A percentile compares a stretch with the other conserved stretches of the same genome.
Conservation (phyloP, 345 rosid species). For the Syzygium grande region DNA sequence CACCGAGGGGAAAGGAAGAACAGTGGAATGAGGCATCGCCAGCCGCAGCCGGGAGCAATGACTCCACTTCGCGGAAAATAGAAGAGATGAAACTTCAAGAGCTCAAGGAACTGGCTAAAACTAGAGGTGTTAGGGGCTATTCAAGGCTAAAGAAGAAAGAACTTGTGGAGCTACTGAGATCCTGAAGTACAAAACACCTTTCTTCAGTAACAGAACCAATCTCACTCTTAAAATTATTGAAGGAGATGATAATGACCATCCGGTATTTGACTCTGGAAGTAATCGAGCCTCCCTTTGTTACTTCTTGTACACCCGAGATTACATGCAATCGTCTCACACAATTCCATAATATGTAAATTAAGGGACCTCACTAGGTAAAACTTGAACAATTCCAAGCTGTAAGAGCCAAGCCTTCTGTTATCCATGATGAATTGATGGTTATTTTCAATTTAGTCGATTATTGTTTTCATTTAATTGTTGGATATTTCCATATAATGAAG, state of each 20-base stretch:
- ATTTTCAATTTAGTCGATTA: neutral
- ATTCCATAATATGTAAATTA: neutral
- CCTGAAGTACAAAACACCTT: neutral
- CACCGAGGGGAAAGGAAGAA: conserved; percentile 9
- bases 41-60: neutral
- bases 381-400: neutral
- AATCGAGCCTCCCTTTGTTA: neutral
- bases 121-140: conserved; percentile 52
- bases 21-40: conserved; percentile 4
- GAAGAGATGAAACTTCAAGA: conserved; percentile 56
- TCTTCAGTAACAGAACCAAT: neutral
- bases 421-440: neutral
- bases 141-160: conserved; percentile 54
- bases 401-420: neutral
- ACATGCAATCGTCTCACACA: neutral
- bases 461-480: neutral
- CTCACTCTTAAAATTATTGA: neutral
- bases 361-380: neutral
- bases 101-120: conserved; percentile 63
- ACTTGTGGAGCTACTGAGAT: conserved; percentile 37
- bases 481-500: neutral
- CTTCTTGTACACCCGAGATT: neutral
- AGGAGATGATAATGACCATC: neutral
- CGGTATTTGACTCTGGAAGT: neutral
- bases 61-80: conserved; percentile 8